phyloP scores from a whole-genome alignment of 2,329 filamentous ascomycete genomes.

The Ophiostoma pallidulum region DNA sequence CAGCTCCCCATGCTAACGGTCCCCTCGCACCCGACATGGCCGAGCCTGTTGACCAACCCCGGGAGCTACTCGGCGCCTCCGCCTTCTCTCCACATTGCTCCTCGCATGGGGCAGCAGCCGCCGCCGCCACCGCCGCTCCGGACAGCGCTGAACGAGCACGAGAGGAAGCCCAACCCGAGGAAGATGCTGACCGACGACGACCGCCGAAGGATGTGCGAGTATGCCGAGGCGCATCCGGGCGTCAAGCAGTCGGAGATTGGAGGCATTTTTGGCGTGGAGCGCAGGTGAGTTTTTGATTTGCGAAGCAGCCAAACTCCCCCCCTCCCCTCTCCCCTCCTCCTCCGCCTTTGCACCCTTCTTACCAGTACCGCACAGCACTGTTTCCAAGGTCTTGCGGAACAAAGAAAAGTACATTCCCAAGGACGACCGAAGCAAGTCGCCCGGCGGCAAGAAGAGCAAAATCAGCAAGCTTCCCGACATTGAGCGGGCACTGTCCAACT shows the following conservation, averaged over 20 bases:
- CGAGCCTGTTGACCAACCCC: conserved; percentile 70
- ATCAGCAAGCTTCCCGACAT: conserved; percentile 83
- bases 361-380: conserved; percentile 59
- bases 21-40: conserved; percentile 60
- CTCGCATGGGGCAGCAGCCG: conserved; percentile 3
- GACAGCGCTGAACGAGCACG: conserved; percentile 31
- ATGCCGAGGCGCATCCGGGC: conserved; percentile 79
- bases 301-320: neutral
- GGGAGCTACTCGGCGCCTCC: conserved; percentile 52
- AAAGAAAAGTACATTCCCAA: conserved; percentile 88
- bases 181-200: conserved; percentile 89
- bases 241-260: conserved; percentile 96
- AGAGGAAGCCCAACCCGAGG: conserved; percentile 55
- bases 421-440: conserved; percentile 69
- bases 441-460: conserved; percentile 65
- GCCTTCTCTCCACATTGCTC: conserved; percentile 24
- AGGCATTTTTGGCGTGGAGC: conserved; percentile 86
- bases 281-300: conserved; percentile 57
- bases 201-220: conserved; percentile 85
- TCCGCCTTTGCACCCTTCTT: neutral
- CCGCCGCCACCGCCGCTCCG: conserved; percentile 43
- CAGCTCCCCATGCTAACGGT: conserved; percentile 64
- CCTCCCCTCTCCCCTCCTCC: neutral
- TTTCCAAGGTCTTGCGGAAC: conserved; percentile 93
- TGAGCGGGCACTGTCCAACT: conserved; percentile 80